Evolutionary conservation across 495 filamentous ascomycete genomes (phyloP).

Genomic region (Talaromyces stipitatus): DNA sequence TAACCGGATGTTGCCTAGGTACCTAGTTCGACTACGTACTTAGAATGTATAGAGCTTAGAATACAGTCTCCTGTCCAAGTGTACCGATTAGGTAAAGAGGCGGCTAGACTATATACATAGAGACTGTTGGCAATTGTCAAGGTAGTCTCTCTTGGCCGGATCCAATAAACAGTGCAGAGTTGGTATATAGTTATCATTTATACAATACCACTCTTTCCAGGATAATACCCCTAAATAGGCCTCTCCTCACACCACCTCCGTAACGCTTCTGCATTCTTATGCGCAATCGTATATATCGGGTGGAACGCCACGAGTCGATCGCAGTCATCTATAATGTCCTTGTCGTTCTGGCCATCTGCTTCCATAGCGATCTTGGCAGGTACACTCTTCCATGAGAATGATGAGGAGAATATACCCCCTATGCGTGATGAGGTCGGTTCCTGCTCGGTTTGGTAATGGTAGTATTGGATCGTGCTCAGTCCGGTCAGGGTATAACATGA

Average conservation of each 20-base stretch:
- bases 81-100: too few species aligned
- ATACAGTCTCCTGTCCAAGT: too few species aligned
- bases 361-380: slow-evolving; percentile 34
- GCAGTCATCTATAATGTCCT: slow-evolving; percentile 36
- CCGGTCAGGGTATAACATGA: slow-evolving; percentile 85
- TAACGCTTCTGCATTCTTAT: slow-evolving; percentile 55
- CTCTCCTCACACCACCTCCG: slow-evolving; percentile 51
- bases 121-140: too few species aligned
- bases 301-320: slow-evolving; percentile 53
- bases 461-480: slow-evolving; percentile 71
- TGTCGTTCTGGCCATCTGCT: slow-evolving; percentile 31
- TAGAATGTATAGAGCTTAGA: too few species aligned
- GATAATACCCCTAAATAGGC: neutral
- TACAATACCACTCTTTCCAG: neutral
- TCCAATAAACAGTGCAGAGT: neutral
- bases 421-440: slow-evolving; percentile 21
- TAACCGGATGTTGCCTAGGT: too few species aligned
- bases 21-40: too few species aligned
- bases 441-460: slow-evolving; percentile 50
- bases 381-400: slow-evolving; percentile 59
- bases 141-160: neutral
- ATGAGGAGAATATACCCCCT: slow-evolving; percentile 34
- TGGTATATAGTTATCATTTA: neutral
- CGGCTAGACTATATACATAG: too few species aligned
- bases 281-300: slow-evolving; percentile 80